Evolutionary conservation across 805 yeast genomes (phyloP).

Genomic region (Torulaspora gathmanii): DNA sequence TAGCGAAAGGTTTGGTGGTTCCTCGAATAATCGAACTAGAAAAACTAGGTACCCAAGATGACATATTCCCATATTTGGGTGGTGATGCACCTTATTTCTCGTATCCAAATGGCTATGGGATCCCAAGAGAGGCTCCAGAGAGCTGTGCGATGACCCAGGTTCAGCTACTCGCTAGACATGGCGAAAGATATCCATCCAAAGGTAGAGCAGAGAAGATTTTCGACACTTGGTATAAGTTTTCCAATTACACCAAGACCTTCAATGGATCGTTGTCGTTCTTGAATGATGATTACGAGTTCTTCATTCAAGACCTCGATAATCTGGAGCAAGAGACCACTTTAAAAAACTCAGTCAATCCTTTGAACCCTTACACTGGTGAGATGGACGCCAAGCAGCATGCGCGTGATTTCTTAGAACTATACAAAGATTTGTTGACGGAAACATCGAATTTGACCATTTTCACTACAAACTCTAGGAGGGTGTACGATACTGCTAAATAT

Average conservation of each 20-base stretch:
- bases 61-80: conserved; percentile 47
- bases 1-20: too few species aligned
- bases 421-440: conserved; percentile 40
- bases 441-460: conserved; percentile 42
- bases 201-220: conserved; percentile 39
- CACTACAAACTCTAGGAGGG: conserved; percentile 45
- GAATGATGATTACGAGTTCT: conserved; percentile 43
- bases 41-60: conserved; percentile 22
- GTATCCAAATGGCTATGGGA: conserved; percentile 47
- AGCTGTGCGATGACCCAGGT: conserved; percentile 59
- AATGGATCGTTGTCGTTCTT: conserved; percentile 52
- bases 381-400: conserved; percentile 43
- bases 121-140: conserved; percentile 43
- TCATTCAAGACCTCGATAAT: conserved; percentile 38
- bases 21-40: not conserved
- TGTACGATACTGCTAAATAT: conserved; percentile 46
- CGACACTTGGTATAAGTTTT: conserved; percentile 16
- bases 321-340: conserved; percentile 41
- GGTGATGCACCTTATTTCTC: conserved; percentile 54
- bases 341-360: conserved; percentile 19
- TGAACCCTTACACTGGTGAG: conserved; percentile 44
- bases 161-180: conserved; percentile 69
- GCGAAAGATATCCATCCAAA: conserved; percentile 65
- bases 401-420: conserved; percentile 41
- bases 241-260: conserved; percentile 31